Base-by-base conservation (phyloP, 257 asterid species). In the Fraxinus americana region DNA sequence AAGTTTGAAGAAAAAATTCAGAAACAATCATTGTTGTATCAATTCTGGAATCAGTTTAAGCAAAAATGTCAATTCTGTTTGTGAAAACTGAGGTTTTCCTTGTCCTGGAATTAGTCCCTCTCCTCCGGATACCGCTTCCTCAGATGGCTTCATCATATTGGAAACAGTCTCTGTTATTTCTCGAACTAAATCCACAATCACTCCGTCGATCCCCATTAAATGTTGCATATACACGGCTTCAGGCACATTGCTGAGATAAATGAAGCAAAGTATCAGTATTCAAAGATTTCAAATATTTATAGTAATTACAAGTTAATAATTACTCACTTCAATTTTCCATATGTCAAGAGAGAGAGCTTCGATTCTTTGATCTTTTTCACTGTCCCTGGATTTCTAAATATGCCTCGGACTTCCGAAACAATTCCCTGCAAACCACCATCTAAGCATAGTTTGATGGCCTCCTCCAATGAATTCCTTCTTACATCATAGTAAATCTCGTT, bases 141-240 rank as follows among this genome's bases (percentile, higher is more conserved):
- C 52, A 7, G 75, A 66, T 66, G 89, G 86, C 79, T 83, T 85
- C 85, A 86, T 70, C 92, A 90, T 82, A 21, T 78, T 82, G 19
- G 82, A 77, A 43, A 95, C 96, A 0, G 90, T 91, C 25, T 82
- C 94, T 6, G 97, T 78, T 30, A 96, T 88, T 82, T 92, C 96
- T 78, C 83, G 68, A 12, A 96, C 97, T 59, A 91, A 77, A 82
- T 96, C 99, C 2, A 93, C 98, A 3, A 96, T 96, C 79, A 93
- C 97, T 23, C 99, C 98, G 3, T 96, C 97, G 1, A 96, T 79
- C 2, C 99, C 97, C 98, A 96, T 90, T 82, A 96, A 71, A 52
- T 96, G 91, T 79, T 96, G 99, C 85, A 96, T 78, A 67, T 92
- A 90, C 68, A 96, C 97, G 0, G 97, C 99, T 74, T 93, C 99